Evolutionary conservation across 2,329 filamentous ascomycete species (phyloP).

Genomic region (Aspergillus neotritici): DNA sequence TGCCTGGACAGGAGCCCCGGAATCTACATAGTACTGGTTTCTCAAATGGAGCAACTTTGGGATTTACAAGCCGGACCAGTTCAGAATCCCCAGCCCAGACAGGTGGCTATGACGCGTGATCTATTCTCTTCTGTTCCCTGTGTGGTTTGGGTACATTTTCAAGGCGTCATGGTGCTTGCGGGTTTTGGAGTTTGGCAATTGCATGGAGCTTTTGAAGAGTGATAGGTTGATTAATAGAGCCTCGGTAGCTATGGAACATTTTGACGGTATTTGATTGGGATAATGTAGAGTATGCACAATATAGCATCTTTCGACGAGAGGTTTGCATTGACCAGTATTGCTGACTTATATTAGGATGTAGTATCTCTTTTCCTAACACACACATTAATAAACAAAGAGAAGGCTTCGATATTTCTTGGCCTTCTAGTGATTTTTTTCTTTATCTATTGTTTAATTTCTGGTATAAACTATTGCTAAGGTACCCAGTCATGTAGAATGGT

Average conservation of each 20-base stretch:
- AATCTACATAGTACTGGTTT: slow-evolving; percentile 17
- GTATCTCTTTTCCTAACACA: too few species aligned
- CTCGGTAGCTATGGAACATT: background rate
- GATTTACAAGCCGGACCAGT: slow-evolving; percentile 13
- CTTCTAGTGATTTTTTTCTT: too few species aligned
- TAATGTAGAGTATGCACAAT: too few species aligned
- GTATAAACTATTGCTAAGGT: too few species aligned
- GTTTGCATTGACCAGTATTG: too few species aligned
- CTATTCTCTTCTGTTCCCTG: background rate
- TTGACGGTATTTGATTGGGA: too few species aligned
- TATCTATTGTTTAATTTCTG: too few species aligned
- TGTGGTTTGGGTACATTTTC: slow-evolving; percentile 12
- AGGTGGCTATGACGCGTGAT: slow-evolving; percentile 13
- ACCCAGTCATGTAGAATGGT: too few species aligned
- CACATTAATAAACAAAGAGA: too few species aligned
- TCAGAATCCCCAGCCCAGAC: slow-evolving; percentile 10
- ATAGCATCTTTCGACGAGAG: too few species aligned
- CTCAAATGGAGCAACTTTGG: slow-evolving; percentile 16
- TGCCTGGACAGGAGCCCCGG: slow-evolving; percentile 19
- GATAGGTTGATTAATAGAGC: slow-evolving; percentile 3
- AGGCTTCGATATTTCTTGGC: too few species aligned
- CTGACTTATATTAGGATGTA: too few species aligned
- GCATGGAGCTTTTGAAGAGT: slow-evolving; percentile 1
- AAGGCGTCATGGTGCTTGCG: slow-evolving; percentile 16
- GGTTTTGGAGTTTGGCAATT: slow-evolving; percentile 5